Conservation (phyloP, 2,329 filamentous ascomycete species). For the Claviceps lovelessii region DNA sequence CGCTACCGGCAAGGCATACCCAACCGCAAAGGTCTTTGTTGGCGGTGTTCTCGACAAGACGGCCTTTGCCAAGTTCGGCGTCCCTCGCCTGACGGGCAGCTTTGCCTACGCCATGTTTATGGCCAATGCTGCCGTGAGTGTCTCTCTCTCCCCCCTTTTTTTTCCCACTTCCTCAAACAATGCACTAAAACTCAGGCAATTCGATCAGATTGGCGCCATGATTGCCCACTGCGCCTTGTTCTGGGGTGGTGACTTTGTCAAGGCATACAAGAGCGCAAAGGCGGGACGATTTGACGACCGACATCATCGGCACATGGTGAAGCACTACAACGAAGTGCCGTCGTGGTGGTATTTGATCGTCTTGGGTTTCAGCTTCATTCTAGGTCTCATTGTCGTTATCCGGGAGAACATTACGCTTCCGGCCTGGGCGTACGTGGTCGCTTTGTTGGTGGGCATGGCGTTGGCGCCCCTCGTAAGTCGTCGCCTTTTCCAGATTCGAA, state of each 20-base stretch:
- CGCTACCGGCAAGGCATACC: slow-evolving; percentile 27
- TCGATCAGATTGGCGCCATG: slow-evolving; percentile 37
- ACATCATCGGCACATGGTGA: slow-evolving; percentile 37
- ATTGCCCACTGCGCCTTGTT: slow-evolving; percentile 38
- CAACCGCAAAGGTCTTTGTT: slow-evolving; percentile 24
- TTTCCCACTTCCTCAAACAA: not conserved
- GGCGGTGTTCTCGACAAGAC: slow-evolving; percentile 27
- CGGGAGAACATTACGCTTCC: slow-evolving; percentile 22
- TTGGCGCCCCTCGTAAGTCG: slow-evolving; percentile 1
- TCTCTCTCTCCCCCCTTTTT: not conserved
- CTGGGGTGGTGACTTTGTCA: slow-evolving; percentile 37
- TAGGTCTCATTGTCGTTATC: slow-evolving; percentile 20
- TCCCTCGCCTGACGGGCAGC: slow-evolving; percentile 31
- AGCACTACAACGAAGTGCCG: slow-evolving; percentile 34
- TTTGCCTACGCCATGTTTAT: slow-evolving; percentile 42
- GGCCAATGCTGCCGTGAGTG: slow-evolving; percentile 39
- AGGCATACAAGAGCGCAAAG: slow-evolving; percentile 22
- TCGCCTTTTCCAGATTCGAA: not conserved
- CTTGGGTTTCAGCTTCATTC: slow-evolving; percentile 18
- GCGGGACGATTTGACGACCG: slow-evolving; percentile 30
- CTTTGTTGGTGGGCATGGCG: slow-evolving; percentile 15
- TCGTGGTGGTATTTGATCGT: slow-evolving; percentile 23
- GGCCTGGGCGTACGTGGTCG: slow-evolving; percentile 21
- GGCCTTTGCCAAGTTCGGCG: slow-evolving; percentile 27
- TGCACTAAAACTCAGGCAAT: not conserved